Percentiles rank a stretch among this genome's conserved stretches.
phyloP scores from a whole-genome alignment of 2,329 filamentous ascomycete genomes.

The Zymoseptoria crescenta region DNA sequence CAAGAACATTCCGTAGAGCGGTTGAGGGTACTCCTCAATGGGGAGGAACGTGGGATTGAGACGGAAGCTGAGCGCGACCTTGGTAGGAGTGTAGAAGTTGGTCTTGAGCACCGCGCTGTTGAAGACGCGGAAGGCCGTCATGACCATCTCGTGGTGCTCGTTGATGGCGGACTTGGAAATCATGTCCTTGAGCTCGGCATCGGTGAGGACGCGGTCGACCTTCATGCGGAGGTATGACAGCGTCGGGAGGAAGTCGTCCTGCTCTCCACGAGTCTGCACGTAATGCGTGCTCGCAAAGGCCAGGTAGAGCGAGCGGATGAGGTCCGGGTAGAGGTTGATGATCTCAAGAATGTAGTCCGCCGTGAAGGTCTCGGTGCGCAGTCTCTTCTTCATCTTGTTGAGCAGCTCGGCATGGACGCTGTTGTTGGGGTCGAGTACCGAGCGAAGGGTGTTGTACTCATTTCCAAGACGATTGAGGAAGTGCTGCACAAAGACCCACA shows the following conservation, averaged over 20 bases:
- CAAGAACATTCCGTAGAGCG: conserved; percentile 95
- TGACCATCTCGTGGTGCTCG: conserved; percentile 96
- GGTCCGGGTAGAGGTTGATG: conserved; percentile 78
- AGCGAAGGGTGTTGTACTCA: conserved; percentile 81
- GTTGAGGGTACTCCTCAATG: conserved; percentile 83
- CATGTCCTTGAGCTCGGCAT: conserved; percentile 63
- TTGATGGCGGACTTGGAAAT: conserved; percentile 77
- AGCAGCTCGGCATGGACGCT: conserved; percentile 79
- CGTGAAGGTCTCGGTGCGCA: conserved; percentile 95
- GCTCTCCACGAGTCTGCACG: conserved; percentile 55
- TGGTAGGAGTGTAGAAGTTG: conserved; percentile 95
- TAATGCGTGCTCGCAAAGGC: conserved; percentile 86
- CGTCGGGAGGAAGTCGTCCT: conserved; percentile 63
- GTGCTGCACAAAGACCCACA: conserved; percentile 96
- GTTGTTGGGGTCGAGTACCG: conserved; percentile 72
- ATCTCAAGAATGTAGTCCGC: conserved; percentile 98
- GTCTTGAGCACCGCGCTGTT: conserved; percentile 92
- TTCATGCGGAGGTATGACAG: conserved; percentile 60
- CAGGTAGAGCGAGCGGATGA: conserved; percentile 82
- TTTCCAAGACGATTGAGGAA: conserved; percentile 92
- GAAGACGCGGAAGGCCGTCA: conserved; percentile 94
- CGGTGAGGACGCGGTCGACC: conserved; percentile 66
- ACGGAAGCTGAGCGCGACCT: conserved; percentile 95
- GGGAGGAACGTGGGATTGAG: conserved; percentile 85
- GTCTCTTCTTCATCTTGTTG: conserved; percentile 87